These are phyloP conservation scores for Globisporangium splendens DNA, from an alignment of 352 stramenopile species.

Conservation along the genomic window DNA sequence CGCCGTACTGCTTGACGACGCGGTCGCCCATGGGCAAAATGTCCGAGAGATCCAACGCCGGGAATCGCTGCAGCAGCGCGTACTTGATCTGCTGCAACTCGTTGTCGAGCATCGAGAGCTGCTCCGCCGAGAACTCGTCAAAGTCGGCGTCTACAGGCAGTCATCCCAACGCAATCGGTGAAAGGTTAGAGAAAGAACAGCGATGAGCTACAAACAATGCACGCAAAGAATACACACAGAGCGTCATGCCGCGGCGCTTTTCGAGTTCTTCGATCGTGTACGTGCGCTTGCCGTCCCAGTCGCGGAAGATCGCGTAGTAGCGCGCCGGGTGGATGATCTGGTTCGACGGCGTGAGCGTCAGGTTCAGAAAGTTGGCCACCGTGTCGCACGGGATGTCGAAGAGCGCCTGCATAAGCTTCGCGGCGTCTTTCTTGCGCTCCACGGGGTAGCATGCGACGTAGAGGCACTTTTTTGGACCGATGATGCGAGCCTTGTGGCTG, in stretches of 20 bases:
- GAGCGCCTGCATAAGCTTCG: conserved; percentile 79
- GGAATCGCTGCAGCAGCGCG: conserved; percentile 87
- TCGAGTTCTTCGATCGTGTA: conserved; percentile 85
- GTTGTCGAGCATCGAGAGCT: conserved; percentile 91
- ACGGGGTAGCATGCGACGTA: conserved; percentile 91
- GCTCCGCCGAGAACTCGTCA: conserved; percentile 90
- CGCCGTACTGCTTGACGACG: conserved; percentile 91
- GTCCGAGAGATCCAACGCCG: conserved; percentile 87
- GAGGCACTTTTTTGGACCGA: conserved; percentile 88
- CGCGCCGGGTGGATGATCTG: conserved; percentile 92
- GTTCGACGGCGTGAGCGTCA: conserved; percentile 92
- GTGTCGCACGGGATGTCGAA: conserved; percentile 91
- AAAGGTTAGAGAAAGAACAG: neutral
- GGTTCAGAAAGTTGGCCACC: conserved; percentile 91
- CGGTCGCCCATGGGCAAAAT: conserved; percentile 88
- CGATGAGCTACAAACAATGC: neutral
- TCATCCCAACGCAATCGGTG: neutral
- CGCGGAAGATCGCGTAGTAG: conserved; percentile 92
- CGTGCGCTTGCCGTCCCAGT: conserved; percentile 89
- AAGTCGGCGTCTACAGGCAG: conserved; percentile 81
- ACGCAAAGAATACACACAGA: conserved; percentile 53
- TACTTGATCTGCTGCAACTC: conserved; percentile 92
- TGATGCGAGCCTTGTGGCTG: conserved; percentile 87
- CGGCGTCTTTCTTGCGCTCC: conserved; percentile 73
- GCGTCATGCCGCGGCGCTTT: conserved; percentile 81